Evolutionary conservation across 2,329 filamentous ascomycete species (phyloP).

Genomic region (Xylaria sp.): DNA sequence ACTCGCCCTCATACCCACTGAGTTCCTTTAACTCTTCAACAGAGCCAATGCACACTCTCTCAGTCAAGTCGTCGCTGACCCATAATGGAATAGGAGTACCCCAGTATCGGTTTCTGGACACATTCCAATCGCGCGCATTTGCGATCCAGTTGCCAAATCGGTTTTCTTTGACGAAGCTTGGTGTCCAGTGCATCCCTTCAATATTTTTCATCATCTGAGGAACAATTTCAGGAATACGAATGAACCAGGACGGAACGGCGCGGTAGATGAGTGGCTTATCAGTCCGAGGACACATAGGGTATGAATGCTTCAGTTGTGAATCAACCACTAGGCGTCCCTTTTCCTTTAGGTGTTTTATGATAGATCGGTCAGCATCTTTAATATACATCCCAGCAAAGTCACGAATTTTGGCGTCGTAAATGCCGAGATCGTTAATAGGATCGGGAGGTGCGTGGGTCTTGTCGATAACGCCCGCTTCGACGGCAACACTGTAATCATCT

Average conservation of each 20-base stretch:
- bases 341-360: conserved; percentile 85
- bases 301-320: conserved; percentile 86
- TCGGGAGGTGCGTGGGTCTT: conserved; percentile 83
- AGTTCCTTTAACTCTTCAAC: conserved; percentile 82
- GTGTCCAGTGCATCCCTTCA: conserved; percentile 89
- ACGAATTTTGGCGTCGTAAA: conserved; percentile 75
- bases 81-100: conserved; percentile 91
- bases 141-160: conserved; percentile 91
- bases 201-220: conserved; percentile 91
- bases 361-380: conserved; percentile 89
- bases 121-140: conserved; percentile 93
- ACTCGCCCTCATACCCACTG: conserved; percentile 82
- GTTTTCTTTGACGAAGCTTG: conserved; percentile 86
- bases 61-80: conserved; percentile 87
- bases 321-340: conserved; percentile 80
- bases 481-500: conserved; percentile 88
- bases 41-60: conserved; percentile 85
- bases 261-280: conserved; percentile 93
- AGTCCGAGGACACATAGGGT: conserved; percentile 93
- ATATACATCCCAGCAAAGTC: conserved; percentile 89
- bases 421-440: conserved; percentile 83
- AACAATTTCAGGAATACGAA: conserved; percentile 82
- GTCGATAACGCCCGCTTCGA: conserved; percentile 77
- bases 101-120: conserved; percentile 94
- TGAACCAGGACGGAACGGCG: conserved; percentile 93